A percentile compares a stretch with the other conserved stretches of the same genome.
Conservation (phyloP, 2,329 filamentous ascomycete species). For the Ophiostoma triangulosporum region DNA sequence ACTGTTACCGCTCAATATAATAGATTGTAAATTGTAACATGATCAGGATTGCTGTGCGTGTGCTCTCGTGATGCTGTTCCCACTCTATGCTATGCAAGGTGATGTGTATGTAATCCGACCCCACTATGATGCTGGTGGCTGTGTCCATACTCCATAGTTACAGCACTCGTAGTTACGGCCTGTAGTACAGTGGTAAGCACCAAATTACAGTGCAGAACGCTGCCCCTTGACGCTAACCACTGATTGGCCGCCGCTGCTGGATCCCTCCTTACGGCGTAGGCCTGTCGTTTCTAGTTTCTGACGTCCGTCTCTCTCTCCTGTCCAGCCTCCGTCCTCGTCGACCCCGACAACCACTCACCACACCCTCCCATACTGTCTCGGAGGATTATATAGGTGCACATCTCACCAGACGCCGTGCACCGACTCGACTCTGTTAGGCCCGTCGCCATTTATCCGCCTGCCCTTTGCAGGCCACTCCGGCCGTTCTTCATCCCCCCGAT, state of each 20-base stretch:
- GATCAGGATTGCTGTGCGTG: not conserved
- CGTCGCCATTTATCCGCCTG: conserved; percentile 4
- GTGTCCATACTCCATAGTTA: not conserved
- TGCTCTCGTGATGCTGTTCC: not conserved
- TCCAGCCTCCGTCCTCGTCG: not conserved
- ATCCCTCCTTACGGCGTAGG: conserved; percentile 7
- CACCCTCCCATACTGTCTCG: not conserved
- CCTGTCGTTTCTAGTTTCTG: no score
- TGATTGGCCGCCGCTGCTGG: conserved; percentile 5
- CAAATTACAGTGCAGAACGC: no score
- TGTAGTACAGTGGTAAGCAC: no score
- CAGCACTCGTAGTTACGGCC: no score
- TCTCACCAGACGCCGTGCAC: not conserved
- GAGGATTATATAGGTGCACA: not conserved
- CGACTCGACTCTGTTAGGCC: not conserved
- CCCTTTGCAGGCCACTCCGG: not conserved
- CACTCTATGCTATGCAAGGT: not conserved
- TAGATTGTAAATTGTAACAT: no score
- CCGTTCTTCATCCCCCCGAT: not conserved
- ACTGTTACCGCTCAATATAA: not conserved
- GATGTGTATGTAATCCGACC: not conserved
- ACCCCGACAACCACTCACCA: not conserved
- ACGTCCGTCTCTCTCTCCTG: not conserved
- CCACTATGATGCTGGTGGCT: not conserved
- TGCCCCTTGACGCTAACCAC: conserved; percentile 1